A percentile compares a stretch with the other conserved stretches of the same genome.
Evolutionary conservation across 352 stramenopile genomes (phyloP).

Genomic region (Halophytophthora polymorphica): DNA sequence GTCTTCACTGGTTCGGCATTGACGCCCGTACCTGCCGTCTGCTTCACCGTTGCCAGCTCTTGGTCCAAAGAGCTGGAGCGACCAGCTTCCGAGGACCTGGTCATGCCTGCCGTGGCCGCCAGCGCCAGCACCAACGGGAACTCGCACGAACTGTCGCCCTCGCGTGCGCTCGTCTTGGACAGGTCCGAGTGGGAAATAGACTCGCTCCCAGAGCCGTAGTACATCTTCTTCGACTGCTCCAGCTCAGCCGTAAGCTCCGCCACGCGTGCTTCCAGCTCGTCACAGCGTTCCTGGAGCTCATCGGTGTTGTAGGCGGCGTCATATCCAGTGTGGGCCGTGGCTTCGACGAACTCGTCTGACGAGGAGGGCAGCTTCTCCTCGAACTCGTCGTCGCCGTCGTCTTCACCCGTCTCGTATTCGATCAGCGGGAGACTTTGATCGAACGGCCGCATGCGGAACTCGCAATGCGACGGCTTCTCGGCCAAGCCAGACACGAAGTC

Average conservation of each 20-base stretch:
- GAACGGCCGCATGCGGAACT: slow-evolving; percentile 85
- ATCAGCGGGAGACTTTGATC: slow-evolving; percentile 78
- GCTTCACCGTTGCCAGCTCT: slow-evolving; percentile 53
- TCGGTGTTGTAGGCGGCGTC: slow-evolving; percentile 38
- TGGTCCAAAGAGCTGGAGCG: slow-evolving; percentile 56
- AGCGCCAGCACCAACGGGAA: slow-evolving; percentile 80
- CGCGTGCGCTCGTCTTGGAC: slow-evolving; percentile 64
- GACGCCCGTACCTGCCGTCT: slow-evolving; percentile 33
- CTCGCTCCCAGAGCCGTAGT: slow-evolving; percentile 66
- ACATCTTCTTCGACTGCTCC: slow-evolving; percentile 72
- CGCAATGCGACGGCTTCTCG: slow-evolving; percentile 86
- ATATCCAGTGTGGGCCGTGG: slow-evolving; percentile 18
- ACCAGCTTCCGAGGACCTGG: slow-evolving; percentile 64
- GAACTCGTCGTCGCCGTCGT: slow-evolving; percentile 19
- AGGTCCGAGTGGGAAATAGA: slow-evolving; percentile 65
- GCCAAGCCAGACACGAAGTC: slow-evolving; percentile 79
- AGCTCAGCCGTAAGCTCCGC: slow-evolving; percentile 63
- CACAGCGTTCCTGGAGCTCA: slow-evolving; percentile 61
- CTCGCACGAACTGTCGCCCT: slow-evolving; percentile 72
- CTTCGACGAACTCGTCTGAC: slow-evolving; percentile 32
- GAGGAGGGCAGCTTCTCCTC: slow-evolving; percentile 29
- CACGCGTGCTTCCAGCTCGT: slow-evolving; percentile 65
- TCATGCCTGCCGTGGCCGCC: slow-evolving; percentile 71
- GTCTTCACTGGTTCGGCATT: neutral
- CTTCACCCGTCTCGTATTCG: slow-evolving; percentile 38